These are phyloP conservation scores for Candida khao-thaluensis DNA, from an alignment of 805 yeast species.

Conservation along the genomic window DNA sequence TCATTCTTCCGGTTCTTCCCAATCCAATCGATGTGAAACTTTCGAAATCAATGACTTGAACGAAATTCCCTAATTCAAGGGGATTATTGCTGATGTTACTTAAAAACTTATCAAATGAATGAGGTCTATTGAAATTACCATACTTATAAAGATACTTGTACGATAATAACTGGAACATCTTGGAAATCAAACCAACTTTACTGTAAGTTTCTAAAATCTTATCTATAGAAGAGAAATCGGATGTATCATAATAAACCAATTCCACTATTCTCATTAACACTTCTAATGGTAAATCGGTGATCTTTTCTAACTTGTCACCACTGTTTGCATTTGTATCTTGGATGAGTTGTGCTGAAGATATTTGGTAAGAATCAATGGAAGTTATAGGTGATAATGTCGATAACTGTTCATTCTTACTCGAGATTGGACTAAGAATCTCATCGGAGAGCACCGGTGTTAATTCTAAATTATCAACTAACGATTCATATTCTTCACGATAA, in stretches of 20 bases:
- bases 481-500: neutral
- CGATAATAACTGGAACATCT: conserved; percentile 56
- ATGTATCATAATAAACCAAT: conserved; percentile 52
- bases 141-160: conserved; percentile 61
- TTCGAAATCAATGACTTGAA: conserved; percentile 78
- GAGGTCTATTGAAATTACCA: conserved; percentile 76
- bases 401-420: conserved; percentile 1
- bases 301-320: conserved; percentile 7
- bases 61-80: conserved; percentile 55
- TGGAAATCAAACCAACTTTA: conserved; percentile 53
- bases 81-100: conserved; percentile 57
- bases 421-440: conserved; percentile 9
- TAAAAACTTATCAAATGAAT: conserved; percentile 70
- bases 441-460: conserved; percentile 4
- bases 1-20: conserved; percentile 88
- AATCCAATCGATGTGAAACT: conserved; percentile 87
- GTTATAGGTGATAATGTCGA: conserved; percentile 25
- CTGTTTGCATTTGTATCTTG: conserved; percentile 5
- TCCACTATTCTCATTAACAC: conserved; percentile 55
- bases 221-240: conserved; percentile 48
- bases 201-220: conserved; percentile 51
- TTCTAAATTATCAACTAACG: neutral
- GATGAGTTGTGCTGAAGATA: conserved; percentile 7
- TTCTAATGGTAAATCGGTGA: conserved; percentile 51
- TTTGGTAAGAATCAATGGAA: conserved; percentile 23